Evolutionary conservation across 2,329 filamentous ascomycete genomes (phyloP), one percentile per base, ranked within the genome.

Genomic region (Pseudocercospora vitis): DNA sequence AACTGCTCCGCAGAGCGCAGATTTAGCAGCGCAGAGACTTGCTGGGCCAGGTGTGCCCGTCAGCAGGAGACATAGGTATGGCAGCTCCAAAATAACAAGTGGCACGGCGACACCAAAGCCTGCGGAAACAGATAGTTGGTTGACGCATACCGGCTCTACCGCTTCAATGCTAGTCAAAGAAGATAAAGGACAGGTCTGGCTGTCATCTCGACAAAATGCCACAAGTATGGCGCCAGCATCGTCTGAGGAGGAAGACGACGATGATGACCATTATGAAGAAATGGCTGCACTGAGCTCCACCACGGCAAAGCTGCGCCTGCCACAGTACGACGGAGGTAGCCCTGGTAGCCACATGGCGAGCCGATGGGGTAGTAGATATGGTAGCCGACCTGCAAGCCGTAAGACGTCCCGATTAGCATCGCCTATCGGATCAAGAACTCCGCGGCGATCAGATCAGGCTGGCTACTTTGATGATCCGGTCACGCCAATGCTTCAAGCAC

Each of bases 151-250:
- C 0, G 81, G 81, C 2, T 73, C 81, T 6, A 76, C 78, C 0
- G 77, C 84, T 4, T 78, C 81, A 2, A 77, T 79, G 3, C 76
- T 81, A 16, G 77, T 81, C 4, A 73, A 81, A 31, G 81, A 85
- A 60, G 77, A 77, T 53, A 84, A 85, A 60, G 82, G 82, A n/a
- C 81, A 84, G 63, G 78, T 77, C 51, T 85, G 82, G 82, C 73
- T 84, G 2, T 72, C 74, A 2, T 77, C 81, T 48, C 73, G 80
- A 21, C 49, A 53, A 37, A 50, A 52, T 4, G 59, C 61, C 12
- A 84, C 81, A 0, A 79, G 75, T 40, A 70, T 84, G 2, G 74
- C 76, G 7, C 48, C 59, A 6, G 52, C 57, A 1, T 50, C 57
- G 3, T 55, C 69, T 21, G 58, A 58, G 4, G 55, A 58, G 12